Percentiles rank a stretch among this genome's conserved stretches.
phyloP scores from a whole-genome alignment of 2,329 filamentous ascomycete species.

The Monosporascus sp. region DNA sequence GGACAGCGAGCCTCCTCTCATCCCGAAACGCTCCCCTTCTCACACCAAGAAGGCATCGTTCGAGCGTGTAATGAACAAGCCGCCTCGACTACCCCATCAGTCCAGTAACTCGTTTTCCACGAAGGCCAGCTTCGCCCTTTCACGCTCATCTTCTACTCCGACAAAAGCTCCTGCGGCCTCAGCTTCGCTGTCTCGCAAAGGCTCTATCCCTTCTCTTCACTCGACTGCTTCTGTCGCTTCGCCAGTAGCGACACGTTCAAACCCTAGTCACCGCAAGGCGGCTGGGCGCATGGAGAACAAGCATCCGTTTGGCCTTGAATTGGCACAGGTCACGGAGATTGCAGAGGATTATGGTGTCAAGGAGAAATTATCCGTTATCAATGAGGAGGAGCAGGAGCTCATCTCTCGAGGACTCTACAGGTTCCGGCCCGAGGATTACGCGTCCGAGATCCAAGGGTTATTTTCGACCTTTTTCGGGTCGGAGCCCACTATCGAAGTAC shows the following conservation, averaged over 20 bases:
- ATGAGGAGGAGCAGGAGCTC: constrained; percentile 71
- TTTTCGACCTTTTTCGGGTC: constrained; percentile 54
- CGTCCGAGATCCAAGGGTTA: constrained; percentile 70
- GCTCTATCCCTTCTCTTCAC: constrained; percentile 24
- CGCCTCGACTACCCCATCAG: constrained; percentile 47
- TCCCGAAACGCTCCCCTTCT: constrained; percentile 75
- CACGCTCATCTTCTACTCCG: constrained; percentile 52
- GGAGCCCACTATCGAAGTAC: constrained; percentile 22
- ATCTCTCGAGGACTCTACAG: constrained; percentile 63
- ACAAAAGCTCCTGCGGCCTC: constrained; percentile 46
- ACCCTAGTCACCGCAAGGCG: constrained; percentile 21
- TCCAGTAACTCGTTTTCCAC: constrained; percentile 49
- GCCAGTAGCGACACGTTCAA: constrained; percentile 18
- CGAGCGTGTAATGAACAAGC: constrained; percentile 64
- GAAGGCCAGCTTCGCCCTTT: constrained; percentile 52
- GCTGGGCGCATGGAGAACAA: constrained; percentile 23
- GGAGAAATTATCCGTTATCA: constrained; percentile 53
- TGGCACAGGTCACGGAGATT: constrained; percentile 88
- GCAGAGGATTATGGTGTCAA: constrained; percentile 78
- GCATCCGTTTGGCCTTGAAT: constrained; percentile 78
- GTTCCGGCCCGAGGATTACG: constrained; percentile 77
- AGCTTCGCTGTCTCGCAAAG: constrained; percentile 25
- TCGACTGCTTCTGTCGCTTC: constrained; percentile 27
- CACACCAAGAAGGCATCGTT: constrained; percentile 82
- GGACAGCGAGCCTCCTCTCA: constrained; percentile 52